These are phyloP conservation scores for Kregervanrija pseudodelftensis DNA, from an alignment of 805 yeast species.

Conservation along the genomic window DNA sequence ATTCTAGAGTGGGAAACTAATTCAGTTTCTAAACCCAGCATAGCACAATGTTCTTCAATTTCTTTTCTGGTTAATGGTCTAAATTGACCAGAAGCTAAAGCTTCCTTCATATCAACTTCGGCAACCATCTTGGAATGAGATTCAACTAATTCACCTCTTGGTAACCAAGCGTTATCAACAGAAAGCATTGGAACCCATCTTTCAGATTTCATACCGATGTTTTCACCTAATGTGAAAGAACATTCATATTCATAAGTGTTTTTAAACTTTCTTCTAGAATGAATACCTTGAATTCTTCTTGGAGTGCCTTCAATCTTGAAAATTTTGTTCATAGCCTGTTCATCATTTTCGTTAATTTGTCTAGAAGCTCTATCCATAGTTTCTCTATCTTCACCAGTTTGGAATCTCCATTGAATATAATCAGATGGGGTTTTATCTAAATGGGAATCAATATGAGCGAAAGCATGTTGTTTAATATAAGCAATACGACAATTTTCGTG, in stretches of 20 bases:
- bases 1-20: slow-evolving; percentile 99
- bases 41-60: slow-evolving; percentile 97
- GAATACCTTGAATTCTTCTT: slow-evolving; percentile 93
- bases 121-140: slow-evolving; percentile 99
- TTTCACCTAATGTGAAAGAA: slow-evolving; percentile 96
- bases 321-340: slow-evolving; percentile 98
- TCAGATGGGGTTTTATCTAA: slow-evolving; percentile 99
- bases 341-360: slow-evolving; percentile 95
- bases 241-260: slow-evolving; percentile 99
- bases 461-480: slow-evolving; percentile 99
- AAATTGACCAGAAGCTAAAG: slow-evolving; percentile 99
- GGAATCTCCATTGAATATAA: slow-evolving; percentile 99
- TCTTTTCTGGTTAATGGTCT: slow-evolving; percentile 99
- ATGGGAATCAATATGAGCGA: slow-evolving; percentile 98
- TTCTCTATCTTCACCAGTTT: slow-evolving; percentile 99
- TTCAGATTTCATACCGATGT: slow-evolving; percentile 97
- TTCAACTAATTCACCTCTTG: slow-evolving; percentile 97
- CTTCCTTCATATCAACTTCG: slow-evolving; percentile 99
- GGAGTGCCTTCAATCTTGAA: slow-evolving; percentile 98
- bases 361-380: slow-evolving; percentile 99
- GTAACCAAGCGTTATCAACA: slow-evolving; percentile 99
- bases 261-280: slow-evolving; percentile 99
- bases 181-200: slow-evolving; percentile 99
- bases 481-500: slow-evolving; percentile 99
- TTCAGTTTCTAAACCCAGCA: slow-evolving; percentile 98